Conservation (phyloP, 2,329 filamentous ascomycete genomes). For the Hypoxylon sp. region DNA sequence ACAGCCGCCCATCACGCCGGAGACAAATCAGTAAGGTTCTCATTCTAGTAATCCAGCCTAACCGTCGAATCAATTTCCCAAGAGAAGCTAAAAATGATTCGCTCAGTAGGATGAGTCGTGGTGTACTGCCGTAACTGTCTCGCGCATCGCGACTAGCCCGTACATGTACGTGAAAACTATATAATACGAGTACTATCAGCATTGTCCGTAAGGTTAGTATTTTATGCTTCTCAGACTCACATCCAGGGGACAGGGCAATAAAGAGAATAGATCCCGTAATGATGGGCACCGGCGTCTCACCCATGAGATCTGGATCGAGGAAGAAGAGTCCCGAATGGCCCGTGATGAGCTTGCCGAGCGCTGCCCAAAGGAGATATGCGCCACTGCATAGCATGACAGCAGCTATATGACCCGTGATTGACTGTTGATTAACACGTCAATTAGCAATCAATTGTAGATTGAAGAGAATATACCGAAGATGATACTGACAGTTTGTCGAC, state of each 20-base stretch:
- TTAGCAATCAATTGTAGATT: constrained; percentile 34
- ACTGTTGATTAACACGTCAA: constrained; percentile 52
- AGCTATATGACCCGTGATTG: constrained; percentile 61
- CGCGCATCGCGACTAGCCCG: constrained; percentile 65
- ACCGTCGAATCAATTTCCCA: not conserved
- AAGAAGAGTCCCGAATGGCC: constrained; percentile 66
- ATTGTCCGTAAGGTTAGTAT: not conserved
- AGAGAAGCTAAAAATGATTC: not conserved
- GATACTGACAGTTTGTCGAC: constrained; percentile 62
- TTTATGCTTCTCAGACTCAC: constrained; percentile 56
- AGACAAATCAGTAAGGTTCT: not conserved
- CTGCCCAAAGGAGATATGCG: constrained; percentile 66
- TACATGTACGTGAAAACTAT: constrained; percentile 67
- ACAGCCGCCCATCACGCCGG: not conserved
- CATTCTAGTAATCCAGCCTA: not conserved
- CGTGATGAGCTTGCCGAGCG: constrained; percentile 63
- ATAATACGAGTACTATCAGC: constrained; percentile 40
- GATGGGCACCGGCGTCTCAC: constrained; percentile 60
- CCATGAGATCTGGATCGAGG: constrained; percentile 63
- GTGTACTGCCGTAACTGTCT: constrained; percentile 55
- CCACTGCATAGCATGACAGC: constrained; percentile 60
- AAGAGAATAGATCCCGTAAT: constrained; percentile 63
- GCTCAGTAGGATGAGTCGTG: constrained; percentile 28
- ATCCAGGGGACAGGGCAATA: constrained; percentile 60
- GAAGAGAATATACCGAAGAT: not conserved